These are phyloP conservation scores for Thielaviopsis punctulata DNA, from an alignment of 2,329 filamentous ascomycete species.

Conservation along the genomic window DNA sequence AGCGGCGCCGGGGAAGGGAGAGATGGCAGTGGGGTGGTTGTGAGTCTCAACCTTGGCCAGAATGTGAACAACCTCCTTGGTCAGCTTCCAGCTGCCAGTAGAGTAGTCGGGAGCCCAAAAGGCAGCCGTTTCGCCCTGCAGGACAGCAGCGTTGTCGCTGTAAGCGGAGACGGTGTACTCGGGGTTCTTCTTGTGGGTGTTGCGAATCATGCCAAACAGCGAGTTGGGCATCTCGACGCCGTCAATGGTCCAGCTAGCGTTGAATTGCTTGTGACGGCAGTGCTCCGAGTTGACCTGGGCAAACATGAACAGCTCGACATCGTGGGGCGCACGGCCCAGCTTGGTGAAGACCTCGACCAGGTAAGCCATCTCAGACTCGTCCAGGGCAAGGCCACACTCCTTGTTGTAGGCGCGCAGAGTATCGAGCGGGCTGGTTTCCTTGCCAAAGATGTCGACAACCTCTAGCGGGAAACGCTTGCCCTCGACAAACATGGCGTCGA, in stretches of 20 bases:
- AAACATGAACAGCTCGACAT: conserved; percentile 98
- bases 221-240: conserved; percentile 62
- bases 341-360: conserved; percentile 46
- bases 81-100: conserved; percentile 75
- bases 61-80: conserved; percentile 72
- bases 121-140: conserved; percentile 24
- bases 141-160: conserved; percentile 91
- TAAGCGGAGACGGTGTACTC: conserved; percentile 86
- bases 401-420: conserved; percentile 72
- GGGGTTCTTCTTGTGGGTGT: conserved; percentile 73
- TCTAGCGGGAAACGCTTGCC: conserved; percentile 43
- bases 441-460: conserved; percentile 56
- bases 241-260: conserved; percentile 90
- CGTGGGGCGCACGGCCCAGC: conserved; percentile 43
- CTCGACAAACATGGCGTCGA: conserved; percentile 65
- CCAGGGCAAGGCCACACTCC: conserved; percentile 68
- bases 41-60: conserved; percentile 94
- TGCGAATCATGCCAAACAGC: conserved; percentile 90
- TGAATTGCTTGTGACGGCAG: conserved; percentile 77
- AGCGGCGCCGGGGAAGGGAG: conserved; percentile 78
- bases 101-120: conserved; percentile 77
- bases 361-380: conserved; percentile 81
- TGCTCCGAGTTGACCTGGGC: conserved; percentile 98
- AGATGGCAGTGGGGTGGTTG: conserved; percentile 93
- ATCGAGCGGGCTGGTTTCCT: conserved; percentile 46